Conservation (phyloP, 2,329 filamentous ascomycete species). For the Clarireedia sp. region DNA sequence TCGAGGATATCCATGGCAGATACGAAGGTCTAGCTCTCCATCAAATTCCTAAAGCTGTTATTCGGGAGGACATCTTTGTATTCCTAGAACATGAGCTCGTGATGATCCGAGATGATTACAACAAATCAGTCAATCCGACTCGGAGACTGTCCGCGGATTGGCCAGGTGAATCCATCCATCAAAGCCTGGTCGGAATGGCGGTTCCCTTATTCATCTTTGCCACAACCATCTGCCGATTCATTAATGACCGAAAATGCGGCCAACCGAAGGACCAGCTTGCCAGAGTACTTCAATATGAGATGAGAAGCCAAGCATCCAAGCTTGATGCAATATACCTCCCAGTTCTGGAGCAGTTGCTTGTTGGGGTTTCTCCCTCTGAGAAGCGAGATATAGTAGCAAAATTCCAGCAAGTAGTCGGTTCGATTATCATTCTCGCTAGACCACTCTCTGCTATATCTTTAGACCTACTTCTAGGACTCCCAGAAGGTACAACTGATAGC, state of each 20-base stretch:
- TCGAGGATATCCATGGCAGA: slow-evolving; percentile 5
- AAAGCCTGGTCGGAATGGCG: slow-evolving; percentile 25
- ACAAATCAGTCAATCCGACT: too few relatives aligned
- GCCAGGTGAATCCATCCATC: slow-evolving; percentile 12
- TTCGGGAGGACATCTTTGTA: slow-evolving; percentile 13
- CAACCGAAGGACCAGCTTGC: slow-evolving; percentile 2
- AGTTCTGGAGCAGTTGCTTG: slow-evolving; percentile 1
- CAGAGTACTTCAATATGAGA: neutral
- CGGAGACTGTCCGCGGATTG: neutral
- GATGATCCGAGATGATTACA: slow-evolving; percentile 10
- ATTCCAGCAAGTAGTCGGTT: neutral
- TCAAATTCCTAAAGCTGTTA: slow-evolving; percentile 11
- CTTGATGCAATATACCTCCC: slow-evolving; percentile 1
- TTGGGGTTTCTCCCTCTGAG: neutral
- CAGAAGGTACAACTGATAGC: neutral
- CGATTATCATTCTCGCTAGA: slow-evolving; percentile 5
- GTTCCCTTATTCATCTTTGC: slow-evolving; percentile 31
- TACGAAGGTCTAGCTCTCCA: slow-evolving; percentile 8
- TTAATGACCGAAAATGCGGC: neutral
- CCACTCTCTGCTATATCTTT: slow-evolving; percentile 5
- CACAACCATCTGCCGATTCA: slow-evolving; percentile 21
- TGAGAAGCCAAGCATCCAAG: neutral
- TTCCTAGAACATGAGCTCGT: slow-evolving; percentile 13
- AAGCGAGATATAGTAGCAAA: neutral
- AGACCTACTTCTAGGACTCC: neutral